Evolutionary conservation across 1,284 basidiomycete species (phyloP), one percentile per base, ranked within the genome.

Genomic region (Sporisorium scitamineum): DNA sequence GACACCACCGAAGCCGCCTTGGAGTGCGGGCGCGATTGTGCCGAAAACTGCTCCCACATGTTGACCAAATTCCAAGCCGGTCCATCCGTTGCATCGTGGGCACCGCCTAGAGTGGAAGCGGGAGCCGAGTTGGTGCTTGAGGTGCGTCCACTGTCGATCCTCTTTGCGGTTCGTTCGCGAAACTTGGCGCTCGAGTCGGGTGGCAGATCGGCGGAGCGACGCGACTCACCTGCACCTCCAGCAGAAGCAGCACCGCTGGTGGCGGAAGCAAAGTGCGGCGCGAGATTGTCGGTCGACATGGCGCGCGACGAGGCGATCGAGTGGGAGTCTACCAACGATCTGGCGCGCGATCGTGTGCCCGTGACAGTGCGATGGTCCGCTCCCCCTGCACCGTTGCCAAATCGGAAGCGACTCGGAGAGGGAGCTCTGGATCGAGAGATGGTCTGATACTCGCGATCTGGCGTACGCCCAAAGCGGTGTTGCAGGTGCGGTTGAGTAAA

Each of bases 381-480:
- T 22, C 24, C 41, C 26, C 48, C 55, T 14, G 55, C 57, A 26
- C 44, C 53, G 34, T 41, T 41, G 26, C 62, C 64, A 31, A 79
- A 80, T 10, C 80, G 72, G 32, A 75, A 75, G 1, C 81, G 70
- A 32, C 50, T 80, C 13, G 81, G 81, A 14, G 70, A 75, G 4
- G 81, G 70, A 0, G 81, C 81, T 5, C 81, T 67, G 5, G 80
- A 81, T 3, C 81, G 61, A 20, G 80, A 80, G 62, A 81, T 81
- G 45, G 80, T 81, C 31, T 80, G 68, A 18, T 67, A 77, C 41
- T 77, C 70, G 6, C 69, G 56, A 13, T 56, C 60, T 9, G 56
- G 51, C 18, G 54, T 29, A 3, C 70, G 56, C 5, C 54, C 51
- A 2, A 48, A 47, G 52, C 32, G 32, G n/a, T 54, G 48, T 14